phyloP scores from a whole-genome alignment of 169 alveolate species.

The Eimeria acervulina region DNA sequence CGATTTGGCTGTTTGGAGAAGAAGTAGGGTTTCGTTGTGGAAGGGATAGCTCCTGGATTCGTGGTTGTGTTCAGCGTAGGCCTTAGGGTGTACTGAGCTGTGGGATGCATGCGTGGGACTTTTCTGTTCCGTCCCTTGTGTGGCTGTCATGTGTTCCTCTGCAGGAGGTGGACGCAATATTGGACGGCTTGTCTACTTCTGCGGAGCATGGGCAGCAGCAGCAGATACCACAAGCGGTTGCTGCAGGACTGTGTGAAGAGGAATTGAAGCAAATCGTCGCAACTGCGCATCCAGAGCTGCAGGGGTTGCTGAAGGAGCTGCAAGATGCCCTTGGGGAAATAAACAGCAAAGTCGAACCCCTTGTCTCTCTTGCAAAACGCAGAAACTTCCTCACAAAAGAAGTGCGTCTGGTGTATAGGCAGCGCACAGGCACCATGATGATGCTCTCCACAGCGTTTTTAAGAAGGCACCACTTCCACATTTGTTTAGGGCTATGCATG shows the following conservation, averaged over 20 bases:
- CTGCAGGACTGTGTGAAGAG: slow-evolving; percentile 35
- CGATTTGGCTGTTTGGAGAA: background rate
- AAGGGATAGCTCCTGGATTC: background rate
- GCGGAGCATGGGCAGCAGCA: slow-evolving; percentile 40
- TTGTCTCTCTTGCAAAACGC: slow-evolving; percentile 82
- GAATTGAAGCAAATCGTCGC: slow-evolving; percentile 64
- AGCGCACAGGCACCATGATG: background rate
- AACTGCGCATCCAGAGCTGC: slow-evolving; percentile 85
- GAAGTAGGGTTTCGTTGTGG: background rate
- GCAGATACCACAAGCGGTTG: slow-evolving; percentile 16
- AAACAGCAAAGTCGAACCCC: slow-evolving; percentile 85
- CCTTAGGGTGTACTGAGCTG: background rate
- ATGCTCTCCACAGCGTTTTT: background rate
- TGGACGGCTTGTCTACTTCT: slow-evolving; percentile 36
- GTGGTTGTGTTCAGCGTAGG: background rate
- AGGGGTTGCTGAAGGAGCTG: slow-evolving; percentile 85
- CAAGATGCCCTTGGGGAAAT: slow-evolving; percentile 80
- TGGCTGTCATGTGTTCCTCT: background rate
- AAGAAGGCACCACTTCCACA: background rate
- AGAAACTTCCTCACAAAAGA: slow-evolving; percentile 85
- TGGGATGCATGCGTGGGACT: background rate
- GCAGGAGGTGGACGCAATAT: slow-evolving; percentile 72
- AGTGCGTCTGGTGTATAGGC: slow-evolving; percentile 68
- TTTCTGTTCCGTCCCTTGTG: no score
- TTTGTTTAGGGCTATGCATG: background rate